Evolutionary conservation across 2,329 filamentous ascomycete species (phyloP).

Genomic region (Colletotrichum sp.): DNA sequence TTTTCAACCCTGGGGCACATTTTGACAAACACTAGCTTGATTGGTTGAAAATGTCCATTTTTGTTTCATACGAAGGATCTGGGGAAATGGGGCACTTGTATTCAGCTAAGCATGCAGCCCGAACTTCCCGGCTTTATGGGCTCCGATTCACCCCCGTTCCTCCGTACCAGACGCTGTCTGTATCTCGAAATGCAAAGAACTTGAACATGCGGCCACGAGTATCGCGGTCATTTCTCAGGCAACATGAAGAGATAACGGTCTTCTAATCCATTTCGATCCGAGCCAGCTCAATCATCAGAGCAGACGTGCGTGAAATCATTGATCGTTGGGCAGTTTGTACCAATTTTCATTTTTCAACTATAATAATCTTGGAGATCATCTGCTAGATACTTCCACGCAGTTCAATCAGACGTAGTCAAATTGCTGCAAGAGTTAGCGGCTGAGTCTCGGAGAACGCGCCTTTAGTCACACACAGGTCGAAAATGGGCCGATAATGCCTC

Average conservation of each 20-base stretch:
- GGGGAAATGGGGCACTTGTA: not conserved
- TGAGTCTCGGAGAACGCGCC: not conserved
- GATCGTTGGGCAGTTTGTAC: not conserved
- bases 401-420: not conserved
- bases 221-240: too few relatives aligned
- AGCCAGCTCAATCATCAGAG: not conserved
- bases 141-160: not conserved
- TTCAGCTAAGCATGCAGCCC: not conserved
- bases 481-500: not conserved
- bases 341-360: not conserved
- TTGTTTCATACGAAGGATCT: not conserved
- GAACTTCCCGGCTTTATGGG: not conserved
- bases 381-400: not conserved
- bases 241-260: fast-evolving
- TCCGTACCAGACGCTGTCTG: not conserved
- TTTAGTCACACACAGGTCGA: not conserved
- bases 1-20: not conserved
- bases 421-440: not conserved
- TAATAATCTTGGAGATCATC: not conserved
- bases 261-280: not conserved
- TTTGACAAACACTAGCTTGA: not conserved
- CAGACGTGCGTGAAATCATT: not conserved
- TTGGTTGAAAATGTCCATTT: not conserved
- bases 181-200: not conserved
- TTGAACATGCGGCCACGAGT: not conserved